Percentiles rank a stretch among this genome's conserved stretches.
These are phyloP conservation scores for Phytophthora ramorum DNA, from an alignment of 352 stramenopile genomes.

Conservation along the genomic window DNA sequence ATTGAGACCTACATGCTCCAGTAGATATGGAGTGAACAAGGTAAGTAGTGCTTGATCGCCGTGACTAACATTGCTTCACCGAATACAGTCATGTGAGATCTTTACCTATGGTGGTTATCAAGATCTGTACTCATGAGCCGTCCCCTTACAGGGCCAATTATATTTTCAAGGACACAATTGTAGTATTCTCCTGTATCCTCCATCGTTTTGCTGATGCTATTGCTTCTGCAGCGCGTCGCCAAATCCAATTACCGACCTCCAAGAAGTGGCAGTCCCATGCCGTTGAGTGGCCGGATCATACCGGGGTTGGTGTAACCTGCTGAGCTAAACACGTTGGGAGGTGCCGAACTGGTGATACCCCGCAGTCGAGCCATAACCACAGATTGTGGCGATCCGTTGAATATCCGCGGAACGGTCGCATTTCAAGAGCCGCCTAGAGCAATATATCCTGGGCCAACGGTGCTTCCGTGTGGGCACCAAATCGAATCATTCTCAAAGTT, in stretches of 20 bases:
- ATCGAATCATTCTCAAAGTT: too few relatives aligned
- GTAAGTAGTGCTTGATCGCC: not conserved
- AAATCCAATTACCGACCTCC: constrained; percentile 37
- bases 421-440: too few relatives aligned
- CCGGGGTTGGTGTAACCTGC: constrained; percentile 31
- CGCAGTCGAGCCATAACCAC: constrained; percentile 28
- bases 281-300: constrained; percentile 34
- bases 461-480: too few relatives aligned
- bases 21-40: constrained; percentile 13
- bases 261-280: constrained; percentile 36
- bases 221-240: too few relatives aligned
- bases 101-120: constrained; percentile 2
- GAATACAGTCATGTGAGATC: constrained; percentile 3
- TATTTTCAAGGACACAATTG: too few relatives aligned
- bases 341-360: constrained; percentile 48
- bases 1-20: constrained; percentile 54
- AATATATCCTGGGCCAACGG: too few relatives aligned
- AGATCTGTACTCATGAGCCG: constrained; percentile 7
- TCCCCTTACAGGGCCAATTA: constrained; percentile 9
- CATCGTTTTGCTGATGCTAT: constrained; percentile 43
- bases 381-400: too few relatives aligned
- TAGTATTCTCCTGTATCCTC: constrained; percentile 62
- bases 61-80: not conserved
- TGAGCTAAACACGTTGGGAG: too few relatives aligned
- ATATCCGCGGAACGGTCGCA: too few relatives aligned